Evolutionary conservation across 257 asterid genomes (phyloP), one percentile per base, ranked within the genome.

Genomic region (Schizonepeta tenuifolia): DNA sequence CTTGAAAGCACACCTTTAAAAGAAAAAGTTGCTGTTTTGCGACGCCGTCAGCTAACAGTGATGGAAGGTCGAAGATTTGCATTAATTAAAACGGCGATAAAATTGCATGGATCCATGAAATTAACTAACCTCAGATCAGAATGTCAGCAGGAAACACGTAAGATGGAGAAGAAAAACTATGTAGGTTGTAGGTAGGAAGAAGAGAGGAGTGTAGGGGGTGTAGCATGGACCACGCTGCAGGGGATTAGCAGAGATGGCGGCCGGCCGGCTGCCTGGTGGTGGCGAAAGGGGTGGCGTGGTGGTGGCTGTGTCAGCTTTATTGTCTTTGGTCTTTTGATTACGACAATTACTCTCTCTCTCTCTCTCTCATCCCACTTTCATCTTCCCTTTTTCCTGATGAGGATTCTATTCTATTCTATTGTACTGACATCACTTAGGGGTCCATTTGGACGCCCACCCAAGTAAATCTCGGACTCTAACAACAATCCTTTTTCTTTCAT

Each of bases 291-390:
- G 31, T 58, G 64, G 62, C 71, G 71, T 61, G 68, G 64, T 76
- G 81, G 80, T 72, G 77, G 78, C 73, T 58, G 78, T 65, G 76
- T 43, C 85, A 74, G 80, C 75, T 73, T 81, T 77, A 74, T 77
- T 74, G 82, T 81, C 82, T 58, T 24, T 35, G 62, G 61, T 61
- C 71, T 56, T 72, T 72, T 24, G 76, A 72, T 64, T 55, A 54
- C 77, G 75, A 71, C 62, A 17, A 67, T 73, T 31, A 60, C 31
- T 55, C 73, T 33, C 58, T 47, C 70, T 65, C 35, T 50, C 66
- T 46, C 81, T 65, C 60, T 63, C 79, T 70, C 78, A 70, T 61
- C 76, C 71, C 75, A 75, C 70, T 76, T 65, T 44, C 38, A 63
- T 44, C 14, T 6, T n/a, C 58, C n/a, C 77, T 75, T 66, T 70